phyloP scores from a whole-genome alignment of 2,329 filamentous ascomycete genomes.

The Fusarium sp. region DNA sequence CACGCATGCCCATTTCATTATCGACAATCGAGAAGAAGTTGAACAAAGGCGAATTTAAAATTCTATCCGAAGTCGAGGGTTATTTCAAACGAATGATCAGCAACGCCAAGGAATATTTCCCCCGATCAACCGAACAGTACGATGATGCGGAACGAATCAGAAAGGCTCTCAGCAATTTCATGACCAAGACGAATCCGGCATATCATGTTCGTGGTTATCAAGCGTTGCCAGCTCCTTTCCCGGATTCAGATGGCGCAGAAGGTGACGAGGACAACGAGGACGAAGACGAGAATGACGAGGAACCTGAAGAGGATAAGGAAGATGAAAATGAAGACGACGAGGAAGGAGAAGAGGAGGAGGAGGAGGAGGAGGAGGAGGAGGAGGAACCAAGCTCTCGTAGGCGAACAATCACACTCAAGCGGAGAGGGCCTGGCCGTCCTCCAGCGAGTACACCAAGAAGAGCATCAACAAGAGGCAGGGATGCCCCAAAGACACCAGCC shows the following conservation, averaged over 20 bases:
- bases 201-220: constrained; percentile 78
- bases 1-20: constrained; percentile 83
- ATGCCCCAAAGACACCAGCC: constrained; percentile 54
- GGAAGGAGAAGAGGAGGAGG: constrained; percentile 50
- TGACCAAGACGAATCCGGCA: constrained; percentile 87
- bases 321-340: constrained; percentile 50
- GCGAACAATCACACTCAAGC: constrained; percentile 57
- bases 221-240: constrained; percentile 78
- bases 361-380: constrained; percentile 51
- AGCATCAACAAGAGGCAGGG: constrained; percentile 50
- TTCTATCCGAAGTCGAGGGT: constrained; percentile 80
- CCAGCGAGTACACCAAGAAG: constrained; percentile 54
- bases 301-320: constrained; percentile 47
- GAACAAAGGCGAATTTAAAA: constrained; percentile 74
- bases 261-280: constrained; percentile 52
- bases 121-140: constrained; percentile 77
- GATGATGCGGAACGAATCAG: constrained; percentile 89
- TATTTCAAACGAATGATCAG: constrained; percentile 89
- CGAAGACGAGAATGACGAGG: constrained; percentile 51
- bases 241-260: constrained; percentile 48
- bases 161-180: constrained; percentile 88
- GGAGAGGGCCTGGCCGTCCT: constrained; percentile 54
- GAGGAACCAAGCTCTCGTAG: constrained; percentile 52
- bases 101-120: constrained; percentile 88
- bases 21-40: constrained; percentile 82